Conservation (phyloP, 805 yeast genomes). For the Nakazawaea wickerhamii region DNA sequence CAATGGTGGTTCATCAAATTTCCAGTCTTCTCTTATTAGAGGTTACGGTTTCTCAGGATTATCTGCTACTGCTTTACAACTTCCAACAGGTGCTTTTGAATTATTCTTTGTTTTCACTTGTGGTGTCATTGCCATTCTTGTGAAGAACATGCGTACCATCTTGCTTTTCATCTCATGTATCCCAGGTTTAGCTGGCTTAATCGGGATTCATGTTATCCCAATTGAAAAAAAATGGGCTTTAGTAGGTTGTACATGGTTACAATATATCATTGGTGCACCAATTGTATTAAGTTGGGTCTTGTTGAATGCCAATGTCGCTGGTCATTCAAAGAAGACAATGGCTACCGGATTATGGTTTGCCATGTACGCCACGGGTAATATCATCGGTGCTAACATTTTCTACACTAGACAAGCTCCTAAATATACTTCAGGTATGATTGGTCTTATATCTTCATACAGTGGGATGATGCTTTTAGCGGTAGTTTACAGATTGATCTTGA, state of each 20-base stretch:
- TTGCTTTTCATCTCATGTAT: constrained; percentile 16
- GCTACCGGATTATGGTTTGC: constrained; percentile 50
- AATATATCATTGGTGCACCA: constrained; percentile 28
- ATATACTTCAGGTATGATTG: constrained; percentile 53
- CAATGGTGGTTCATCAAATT: constrained; percentile 20
- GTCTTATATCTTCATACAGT: constrained; percentile 38
- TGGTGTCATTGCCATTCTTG: constrained; percentile 18
- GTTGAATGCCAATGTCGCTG: constrained; percentile 48
- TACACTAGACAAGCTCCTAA: constrained; percentile 44
- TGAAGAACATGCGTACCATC: constrained; percentile 16
- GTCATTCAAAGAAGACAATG: constrained; percentile 50
- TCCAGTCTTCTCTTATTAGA: constrained; percentile 13
- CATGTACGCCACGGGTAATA: constrained; percentile 52
- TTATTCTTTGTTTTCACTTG: constrained; percentile 18
- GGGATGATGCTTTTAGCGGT: constrained; percentile 18
- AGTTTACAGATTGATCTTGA: constrained; percentile 16
- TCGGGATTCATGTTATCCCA: constrained; percentile 20
- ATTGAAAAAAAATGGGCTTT: constrained; percentile 22
- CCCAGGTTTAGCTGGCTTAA: constrained; percentile 21
- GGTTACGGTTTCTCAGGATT: constrained; percentile 17
- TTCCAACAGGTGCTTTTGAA: constrained; percentile 34
- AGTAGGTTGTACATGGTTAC: constrained; percentile 29
- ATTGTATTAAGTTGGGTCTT: constrained; percentile 24
- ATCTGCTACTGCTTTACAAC: constrained; percentile 47
- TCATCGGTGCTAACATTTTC: constrained; percentile 63